Conservation (phyloP, 1,139 yeast genomes). For the Petasospora rhodanensis region DNA sequence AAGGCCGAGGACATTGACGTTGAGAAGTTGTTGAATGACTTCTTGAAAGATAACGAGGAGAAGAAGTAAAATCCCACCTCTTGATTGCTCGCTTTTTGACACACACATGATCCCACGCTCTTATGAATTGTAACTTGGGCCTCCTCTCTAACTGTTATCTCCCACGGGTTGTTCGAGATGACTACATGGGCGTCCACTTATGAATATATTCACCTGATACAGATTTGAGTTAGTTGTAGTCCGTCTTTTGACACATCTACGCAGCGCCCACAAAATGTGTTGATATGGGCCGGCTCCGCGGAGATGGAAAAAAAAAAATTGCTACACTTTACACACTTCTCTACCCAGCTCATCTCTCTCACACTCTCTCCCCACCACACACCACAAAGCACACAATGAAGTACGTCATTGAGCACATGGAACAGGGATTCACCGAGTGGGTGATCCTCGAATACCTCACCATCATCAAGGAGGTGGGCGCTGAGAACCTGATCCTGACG, state of each 20-base stretch:
- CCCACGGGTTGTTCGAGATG: too few relatives aligned
- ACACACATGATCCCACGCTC: too few relatives aligned
- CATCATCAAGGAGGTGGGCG: conserved; percentile 78
- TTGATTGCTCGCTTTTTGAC: not conserved
- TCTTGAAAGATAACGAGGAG: conserved; percentile 18
- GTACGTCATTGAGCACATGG: conserved; percentile 96
- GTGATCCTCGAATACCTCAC: conserved; percentile 82
- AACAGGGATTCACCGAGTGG: conserved; percentile 95
- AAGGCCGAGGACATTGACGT: conserved; percentile 18
- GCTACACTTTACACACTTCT: too few relatives aligned
- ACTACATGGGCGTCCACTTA: too few relatives aligned
- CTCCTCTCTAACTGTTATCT: too few relatives aligned
- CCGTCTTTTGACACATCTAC: too few relatives aligned
- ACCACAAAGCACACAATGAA: conserved; percentile 54
- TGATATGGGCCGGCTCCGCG: too few relatives aligned
- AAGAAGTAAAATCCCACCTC: conserved; percentile 5
- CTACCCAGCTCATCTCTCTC: not conserved
- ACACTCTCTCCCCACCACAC: not conserved
- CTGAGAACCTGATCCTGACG: conserved; percentile 66
- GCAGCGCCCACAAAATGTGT: too few relatives aligned
- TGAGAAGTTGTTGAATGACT: conserved; percentile 20
- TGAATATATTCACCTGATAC: too few relatives aligned
- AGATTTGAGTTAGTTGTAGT: too few relatives aligned
- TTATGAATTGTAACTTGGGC: too few relatives aligned
- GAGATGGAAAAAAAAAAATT: conserved; percentile 1